Evolutionary conservation across 768 basidiomycete genomes (phyloP).

Genomic region (Podaxis sp.): DNA sequence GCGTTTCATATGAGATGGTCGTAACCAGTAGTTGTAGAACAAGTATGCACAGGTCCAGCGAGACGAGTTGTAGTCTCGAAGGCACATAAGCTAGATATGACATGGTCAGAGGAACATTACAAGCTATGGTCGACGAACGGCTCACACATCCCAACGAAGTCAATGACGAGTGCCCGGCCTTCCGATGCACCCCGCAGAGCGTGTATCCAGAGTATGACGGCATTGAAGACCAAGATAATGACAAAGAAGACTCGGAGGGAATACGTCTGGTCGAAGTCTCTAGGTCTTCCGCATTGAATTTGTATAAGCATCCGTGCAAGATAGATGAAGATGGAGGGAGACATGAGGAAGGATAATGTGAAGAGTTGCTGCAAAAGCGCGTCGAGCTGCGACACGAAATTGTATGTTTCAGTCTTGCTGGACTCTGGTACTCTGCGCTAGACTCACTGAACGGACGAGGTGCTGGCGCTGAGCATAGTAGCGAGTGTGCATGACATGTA

Average conservation of each 20-base stretch:
- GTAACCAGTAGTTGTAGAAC: conserved; percentile 64
- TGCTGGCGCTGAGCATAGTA: conserved; percentile 69
- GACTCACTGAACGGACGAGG: conserved; percentile 62
- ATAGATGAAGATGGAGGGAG: conserved; percentile 61
- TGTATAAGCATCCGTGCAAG: conserved; percentile 57
- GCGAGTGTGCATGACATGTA: conserved; percentile 58
- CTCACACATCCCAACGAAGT: conserved; percentile 78
- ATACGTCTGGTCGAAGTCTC: conserved; percentile 60
- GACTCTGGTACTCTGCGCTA: conserved; percentile 13
- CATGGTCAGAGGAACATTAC: background rate
- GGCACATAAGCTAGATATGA: conserved; percentile 47
- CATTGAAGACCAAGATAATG: conserved; percentile 57
- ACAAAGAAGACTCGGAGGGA: conserved; percentile 70
- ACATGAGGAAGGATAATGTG: conserved; percentile 73
- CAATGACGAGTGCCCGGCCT: conserved; percentile 66
- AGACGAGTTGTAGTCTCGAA: conserved; percentile 63
- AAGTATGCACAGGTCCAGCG: conserved; percentile 67
- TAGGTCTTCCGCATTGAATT: conserved; percentile 63
- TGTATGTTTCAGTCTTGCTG: conserved; percentile 7
- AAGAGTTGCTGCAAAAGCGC: conserved; percentile 70
- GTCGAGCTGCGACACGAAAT: conserved; percentile 52
- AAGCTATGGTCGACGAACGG: conserved; percentile 13
- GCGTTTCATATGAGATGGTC: conserved; percentile 66
- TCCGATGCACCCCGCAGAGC: conserved; percentile 48
- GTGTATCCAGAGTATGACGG: conserved; percentile 62